Evolutionary conservation across 441 rosid species (phyloP).

Genomic region (Manihot esculenta): DNA sequence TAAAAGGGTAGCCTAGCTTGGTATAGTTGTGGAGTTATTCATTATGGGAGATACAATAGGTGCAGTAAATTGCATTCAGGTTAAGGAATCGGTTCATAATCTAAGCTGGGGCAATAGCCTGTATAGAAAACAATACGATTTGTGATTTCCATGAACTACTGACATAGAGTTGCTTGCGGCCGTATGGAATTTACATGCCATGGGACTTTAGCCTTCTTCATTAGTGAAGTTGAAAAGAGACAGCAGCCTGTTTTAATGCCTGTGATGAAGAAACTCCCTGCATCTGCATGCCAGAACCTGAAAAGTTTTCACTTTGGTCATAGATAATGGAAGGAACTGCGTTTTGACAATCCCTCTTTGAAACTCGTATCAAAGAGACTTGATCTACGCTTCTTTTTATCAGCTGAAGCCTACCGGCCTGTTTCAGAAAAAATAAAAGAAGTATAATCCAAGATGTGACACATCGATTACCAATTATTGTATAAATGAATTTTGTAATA

Average conservation of each 20-base stretch:
- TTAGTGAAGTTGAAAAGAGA: constrained; percentile 15
- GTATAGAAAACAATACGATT: neutral
- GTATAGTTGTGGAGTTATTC: constrained; percentile 20
- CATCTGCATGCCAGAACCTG: constrained; percentile 17
- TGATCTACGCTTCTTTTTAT: constrained; percentile 54
- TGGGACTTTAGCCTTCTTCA: constrained; percentile 11
- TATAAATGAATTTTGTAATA: no score
- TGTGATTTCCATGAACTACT: neutral
- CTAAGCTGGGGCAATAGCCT: constrained; percentile 20
- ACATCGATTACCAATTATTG: no score
- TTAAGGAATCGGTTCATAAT: neutral
- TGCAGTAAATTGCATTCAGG: neutral
- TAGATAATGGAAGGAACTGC: neutral
- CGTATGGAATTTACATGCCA: constrained; percentile 9
- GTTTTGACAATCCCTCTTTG: constrained; percentile 20
- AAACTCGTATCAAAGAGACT: constrained; percentile 61
- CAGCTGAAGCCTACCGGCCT: constrained; percentile 34
- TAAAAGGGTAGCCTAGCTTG: constrained; percentile 10
- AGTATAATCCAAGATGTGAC: constrained; percentile 56
- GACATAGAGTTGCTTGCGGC: neutral
- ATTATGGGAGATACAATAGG: neutral
- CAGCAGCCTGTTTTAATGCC: constrained; percentile 8
- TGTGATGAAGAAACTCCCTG: no score
- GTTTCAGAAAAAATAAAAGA: no score
- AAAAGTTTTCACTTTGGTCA: neutral